A percentile compares a stretch with the other conserved stretches of the same genome.
Evolutionary conservation across 2,329 filamentous ascomycete genomes (phyloP).

Genomic region (Leptographium procerum): DNA sequence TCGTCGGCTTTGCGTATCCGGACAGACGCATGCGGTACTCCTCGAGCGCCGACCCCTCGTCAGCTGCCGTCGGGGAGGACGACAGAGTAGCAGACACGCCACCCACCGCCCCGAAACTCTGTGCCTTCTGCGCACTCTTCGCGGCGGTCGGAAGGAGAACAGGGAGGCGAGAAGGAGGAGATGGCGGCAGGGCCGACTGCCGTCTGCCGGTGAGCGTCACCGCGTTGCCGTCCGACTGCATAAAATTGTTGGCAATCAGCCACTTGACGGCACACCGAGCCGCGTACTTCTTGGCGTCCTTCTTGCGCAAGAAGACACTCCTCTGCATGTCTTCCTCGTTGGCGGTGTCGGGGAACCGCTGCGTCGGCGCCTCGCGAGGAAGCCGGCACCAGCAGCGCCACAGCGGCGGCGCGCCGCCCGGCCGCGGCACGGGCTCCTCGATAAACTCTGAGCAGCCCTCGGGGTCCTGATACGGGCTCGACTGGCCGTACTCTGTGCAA

Average conservation of each 20-base stretch:
- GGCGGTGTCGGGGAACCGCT: slow-evolving; percentile 14
- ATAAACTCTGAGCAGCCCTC: slow-evolving; percentile 11
- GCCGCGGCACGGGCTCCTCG: slow-evolving; percentile 9
- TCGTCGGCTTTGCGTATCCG: too few relatives aligned
- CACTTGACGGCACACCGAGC: slow-evolving; percentile 35
- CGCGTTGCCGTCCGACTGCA: slow-evolving; percentile 15
- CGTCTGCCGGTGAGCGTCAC: not conserved
- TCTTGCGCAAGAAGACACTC: slow-evolving; percentile 24
- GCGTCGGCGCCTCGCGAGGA: slow-evolving; percentile 12
- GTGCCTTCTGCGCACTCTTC: too few relatives aligned
- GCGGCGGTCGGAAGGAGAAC: too few relatives aligned
- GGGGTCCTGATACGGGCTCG: slow-evolving; percentile 7
- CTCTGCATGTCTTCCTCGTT: not conserved
- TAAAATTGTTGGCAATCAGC: slow-evolving; percentile 20
- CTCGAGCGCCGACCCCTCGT: not conserved
- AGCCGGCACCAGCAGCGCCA: slow-evolving; percentile 19
- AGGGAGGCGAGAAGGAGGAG: too few relatives aligned
- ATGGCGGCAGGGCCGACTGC: not conserved
- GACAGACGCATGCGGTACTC: not conserved
- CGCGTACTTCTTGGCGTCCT: slow-evolving; percentile 42
- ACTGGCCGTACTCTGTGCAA: slow-evolving; percentile 22
- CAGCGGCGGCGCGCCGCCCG: slow-evolving; percentile 1
- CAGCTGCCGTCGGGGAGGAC: not conserved
- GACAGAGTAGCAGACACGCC: too few relatives aligned
- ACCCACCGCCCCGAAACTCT: too few relatives aligned